Conservation (phyloP, 2,329 filamentous ascomycete genomes). For the Amauroascus niger region DNA sequence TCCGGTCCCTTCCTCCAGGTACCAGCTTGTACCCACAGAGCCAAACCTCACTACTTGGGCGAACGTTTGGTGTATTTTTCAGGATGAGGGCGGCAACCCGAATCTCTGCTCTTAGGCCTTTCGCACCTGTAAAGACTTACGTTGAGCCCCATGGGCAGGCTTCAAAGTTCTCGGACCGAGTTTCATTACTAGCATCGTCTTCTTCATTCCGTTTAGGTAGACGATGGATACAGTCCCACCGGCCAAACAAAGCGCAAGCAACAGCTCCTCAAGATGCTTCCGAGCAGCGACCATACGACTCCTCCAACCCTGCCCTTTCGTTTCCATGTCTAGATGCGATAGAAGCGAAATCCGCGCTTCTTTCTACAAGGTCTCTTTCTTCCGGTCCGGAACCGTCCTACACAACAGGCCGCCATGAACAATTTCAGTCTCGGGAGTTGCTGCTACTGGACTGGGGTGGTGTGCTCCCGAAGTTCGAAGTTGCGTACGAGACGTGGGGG, state of each 20-base stretch:
- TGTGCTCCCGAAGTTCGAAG: slow-evolving; percentile 73
- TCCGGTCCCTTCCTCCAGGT: neutral
- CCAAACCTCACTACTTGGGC: neutral
- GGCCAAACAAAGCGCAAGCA: slow-evolving; percentile 10
- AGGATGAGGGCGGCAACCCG: slow-evolving; percentile 13
- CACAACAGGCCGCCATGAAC: slow-evolving; percentile 74
- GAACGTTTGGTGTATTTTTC: neutral
- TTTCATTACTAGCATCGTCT: neutral
- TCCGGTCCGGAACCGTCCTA: slow-evolving; percentile 89
- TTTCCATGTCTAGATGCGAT: slow-evolving; percentile 85
- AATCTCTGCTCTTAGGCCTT: slow-evolving; percentile 12
- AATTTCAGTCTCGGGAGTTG: slow-evolving; percentile 62
- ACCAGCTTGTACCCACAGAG: neutral
- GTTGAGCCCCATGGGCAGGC: neutral
- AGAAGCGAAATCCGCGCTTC: slow-evolving; percentile 64
- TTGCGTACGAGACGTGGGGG: slow-evolving; percentile 93
- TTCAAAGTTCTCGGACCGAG: neutral
- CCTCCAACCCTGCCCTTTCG: slow-evolving; percentile 73
- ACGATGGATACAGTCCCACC: slow-evolving; percentile 9
- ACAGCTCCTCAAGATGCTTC: neutral
- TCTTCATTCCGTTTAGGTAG: neutral
- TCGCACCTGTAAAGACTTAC: slow-evolving; percentile 5
- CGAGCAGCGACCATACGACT: slow-evolving; percentile 16
- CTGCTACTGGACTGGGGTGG: slow-evolving; percentile 91
- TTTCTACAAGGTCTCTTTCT: slow-evolving; percentile 57